Evolutionary conservation across 441 rosid genomes (phyloP).

Genomic region (Bocquillonia castaneifolia): DNA sequence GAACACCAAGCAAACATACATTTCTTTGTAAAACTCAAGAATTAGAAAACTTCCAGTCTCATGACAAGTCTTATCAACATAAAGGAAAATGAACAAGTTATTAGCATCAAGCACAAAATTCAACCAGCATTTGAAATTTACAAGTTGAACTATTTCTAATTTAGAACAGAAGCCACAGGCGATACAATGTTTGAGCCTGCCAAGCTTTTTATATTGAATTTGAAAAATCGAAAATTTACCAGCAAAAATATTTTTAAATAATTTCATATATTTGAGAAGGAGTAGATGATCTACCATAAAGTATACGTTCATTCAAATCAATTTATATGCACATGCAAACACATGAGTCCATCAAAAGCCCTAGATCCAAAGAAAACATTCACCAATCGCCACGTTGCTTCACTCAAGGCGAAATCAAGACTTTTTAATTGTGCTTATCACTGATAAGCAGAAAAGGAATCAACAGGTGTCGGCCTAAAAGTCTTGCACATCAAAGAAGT

Average conservation of each 20-base stretch:
- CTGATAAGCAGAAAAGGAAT: neutral
- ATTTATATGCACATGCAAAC: too few relatives aligned
- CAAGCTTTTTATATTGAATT: neutral
- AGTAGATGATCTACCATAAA: neutral
- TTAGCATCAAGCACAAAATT: neutral
- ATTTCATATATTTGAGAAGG: neutral
- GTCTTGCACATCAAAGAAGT: neutral
- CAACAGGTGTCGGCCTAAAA: neutral
- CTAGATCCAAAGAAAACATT: too few relatives aligned
- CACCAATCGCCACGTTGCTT: neutral
- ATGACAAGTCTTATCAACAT: neutral
- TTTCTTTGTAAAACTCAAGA: neutral
- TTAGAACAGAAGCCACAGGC: neutral
- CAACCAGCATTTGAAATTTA: neutral
- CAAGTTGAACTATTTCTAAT: neutral
- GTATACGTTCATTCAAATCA: too few relatives aligned
- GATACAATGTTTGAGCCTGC: neutral
- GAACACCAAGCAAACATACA: neutral
- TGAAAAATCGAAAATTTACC: neutral
- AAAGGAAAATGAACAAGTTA: neutral
- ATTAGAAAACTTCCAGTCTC: neutral
- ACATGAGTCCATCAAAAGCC: too few relatives aligned
- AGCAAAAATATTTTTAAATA: neutral
- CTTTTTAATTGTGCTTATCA: neutral
- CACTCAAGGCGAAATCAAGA: neutral